These are phyloP conservation scores for Cinnamomum micranthum DNA, from an alignment of 164 flowering plant genomes.

Conservation along the genomic window DNA sequence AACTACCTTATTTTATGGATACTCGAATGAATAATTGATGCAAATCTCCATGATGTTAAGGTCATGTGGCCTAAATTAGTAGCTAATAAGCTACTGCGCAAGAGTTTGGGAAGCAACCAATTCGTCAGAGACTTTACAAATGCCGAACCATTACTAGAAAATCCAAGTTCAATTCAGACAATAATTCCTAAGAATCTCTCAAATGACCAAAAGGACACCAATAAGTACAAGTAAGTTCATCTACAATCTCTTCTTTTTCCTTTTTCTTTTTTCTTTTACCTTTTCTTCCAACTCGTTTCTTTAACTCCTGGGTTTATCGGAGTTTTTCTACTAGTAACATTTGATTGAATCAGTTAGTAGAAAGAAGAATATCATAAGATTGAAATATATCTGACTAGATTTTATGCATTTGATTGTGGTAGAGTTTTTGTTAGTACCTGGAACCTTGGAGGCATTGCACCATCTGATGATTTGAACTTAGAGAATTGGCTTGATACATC, in stretches of 20 bases:
- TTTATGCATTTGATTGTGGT: background rate
- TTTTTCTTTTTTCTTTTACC: background rate
- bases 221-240: slow-evolving; percentile 38
- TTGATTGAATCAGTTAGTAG: too few relatives aligned
- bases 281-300: background rate
- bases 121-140: slow-evolving; percentile 29
- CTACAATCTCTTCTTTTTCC: background rate
- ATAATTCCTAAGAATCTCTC: background rate
- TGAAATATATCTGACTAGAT: background rate
- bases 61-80: slow-evolving; percentile 68
- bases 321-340: too few relatives aligned
- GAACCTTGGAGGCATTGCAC: slow-evolving; percentile 29
- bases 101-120: slow-evolving; percentile 43
- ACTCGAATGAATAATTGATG: background rate
- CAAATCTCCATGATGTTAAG: slow-evolving; percentile 20
- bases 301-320: background rate
- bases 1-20: background rate
- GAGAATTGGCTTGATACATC: slow-evolving; percentile 15
- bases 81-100: slow-evolving; percentile 49
- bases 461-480: slow-evolving; percentile 20
- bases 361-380: background rate
- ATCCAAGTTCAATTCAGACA: slow-evolving; percentile 8
- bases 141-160: background rate
- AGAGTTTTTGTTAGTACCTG: slow-evolving; percentile 33
- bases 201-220: slow-evolving; percentile 23